phyloP scores from a whole-genome alignment of 208 protist species.

The Leishmania major region DNA sequence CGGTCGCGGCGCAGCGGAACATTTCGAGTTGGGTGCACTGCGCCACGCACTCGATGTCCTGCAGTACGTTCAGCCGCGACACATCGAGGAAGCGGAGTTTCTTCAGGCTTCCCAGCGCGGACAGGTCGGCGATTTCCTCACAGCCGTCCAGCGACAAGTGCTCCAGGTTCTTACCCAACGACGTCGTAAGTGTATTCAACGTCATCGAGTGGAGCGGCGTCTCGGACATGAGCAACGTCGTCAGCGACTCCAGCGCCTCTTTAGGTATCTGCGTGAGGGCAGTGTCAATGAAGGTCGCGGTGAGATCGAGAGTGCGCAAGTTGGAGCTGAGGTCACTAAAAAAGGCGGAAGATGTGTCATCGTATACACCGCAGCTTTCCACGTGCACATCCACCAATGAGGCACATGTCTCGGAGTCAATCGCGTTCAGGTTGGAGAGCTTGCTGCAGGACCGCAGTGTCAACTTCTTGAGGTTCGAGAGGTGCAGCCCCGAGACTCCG shows the following conservation, averaged over 20 bases:
- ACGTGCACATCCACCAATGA: constrained; percentile 67
- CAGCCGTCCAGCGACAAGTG: constrained; percentile 76
- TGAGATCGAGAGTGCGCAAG: constrained; percentile 61
- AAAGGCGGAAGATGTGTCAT: constrained; percentile 70
- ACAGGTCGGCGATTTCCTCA: constrained; percentile 47
- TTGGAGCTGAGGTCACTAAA: constrained; percentile 52
- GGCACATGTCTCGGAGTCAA: constrained; percentile 56
- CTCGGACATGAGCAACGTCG: constrained; percentile 46
- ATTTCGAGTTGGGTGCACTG: constrained; percentile 66
- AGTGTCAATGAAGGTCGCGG: constrained; percentile 58
- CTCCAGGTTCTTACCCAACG: constrained; percentile 49
- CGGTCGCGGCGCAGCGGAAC: constrained; percentile 63
- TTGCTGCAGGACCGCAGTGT: constrained; percentile 70
- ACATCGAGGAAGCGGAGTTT: constrained; percentile 79
- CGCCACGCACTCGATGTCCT: constrained; percentile 56
- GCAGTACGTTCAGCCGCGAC: constrained; percentile 48
- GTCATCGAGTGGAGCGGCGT: constrained; percentile 66
- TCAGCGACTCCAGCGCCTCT: constrained; percentile 40
- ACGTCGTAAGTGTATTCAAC: constrained; percentile 53
- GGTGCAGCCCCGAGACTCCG: constrained; percentile 55
- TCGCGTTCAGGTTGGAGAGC: constrained; percentile 70
- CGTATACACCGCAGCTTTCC: constrained; percentile 76
- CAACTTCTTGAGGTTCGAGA: constrained; percentile 61
- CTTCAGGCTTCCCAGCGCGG: constrained; percentile 48
- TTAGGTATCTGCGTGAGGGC: constrained; percentile 47